These are phyloP conservation scores for Leccinum uliginosum DNA, from an alignment of 768 basidiomycete genomes.

Conservation along the genomic window DNA sequence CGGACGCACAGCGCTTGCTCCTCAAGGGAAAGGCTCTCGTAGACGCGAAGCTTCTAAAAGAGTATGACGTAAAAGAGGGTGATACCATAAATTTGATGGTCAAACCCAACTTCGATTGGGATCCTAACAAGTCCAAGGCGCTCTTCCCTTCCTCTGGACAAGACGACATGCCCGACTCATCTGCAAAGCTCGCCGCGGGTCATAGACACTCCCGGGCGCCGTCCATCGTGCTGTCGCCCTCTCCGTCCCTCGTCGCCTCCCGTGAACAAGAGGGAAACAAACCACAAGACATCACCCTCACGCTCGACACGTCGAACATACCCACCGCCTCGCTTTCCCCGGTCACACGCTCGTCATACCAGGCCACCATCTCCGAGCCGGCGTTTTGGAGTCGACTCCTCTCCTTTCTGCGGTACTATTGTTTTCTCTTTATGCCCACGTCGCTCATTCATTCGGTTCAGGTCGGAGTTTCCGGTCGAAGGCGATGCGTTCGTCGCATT, in stretches of 20 bases:
- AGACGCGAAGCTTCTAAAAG: conserved; percentile 84
- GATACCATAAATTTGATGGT: conserved; percentile 84
- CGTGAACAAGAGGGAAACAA: conserved; percentile 39
- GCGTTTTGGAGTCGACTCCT: conserved; percentile 76
- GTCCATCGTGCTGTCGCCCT: conserved; percentile 74
- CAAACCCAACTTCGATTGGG: conserved; percentile 71
- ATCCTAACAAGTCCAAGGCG: conserved; percentile 40
- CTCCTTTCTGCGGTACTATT: conserved; percentile 52
- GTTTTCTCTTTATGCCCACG: not conserved
- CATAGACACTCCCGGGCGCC: conserved; percentile 64
- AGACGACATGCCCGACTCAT: conserved; percentile 20
- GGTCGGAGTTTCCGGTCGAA: conserved; percentile 58
- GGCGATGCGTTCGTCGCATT: conserved; percentile 69
- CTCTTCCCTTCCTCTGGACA: conserved; percentile 19
- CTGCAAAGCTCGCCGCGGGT: conserved; percentile 26
- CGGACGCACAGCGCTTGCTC: conserved; percentile 79
- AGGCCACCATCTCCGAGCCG: conserved; percentile 62
- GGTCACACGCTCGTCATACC: conserved; percentile 25
- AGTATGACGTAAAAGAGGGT: conserved; percentile 80
- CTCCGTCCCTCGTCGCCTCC: conserved; percentile 49
- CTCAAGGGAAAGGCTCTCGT: conserved; percentile 93
- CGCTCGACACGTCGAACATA: conserved; percentile 55
- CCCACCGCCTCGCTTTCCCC: conserved; percentile 43
- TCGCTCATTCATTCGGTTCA: conserved; percentile 21
- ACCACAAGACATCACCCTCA: conserved; percentile 60